Conservation (phyloP, 768 basidiomycete species). For the Leccinum disarticulatum region DNA sequence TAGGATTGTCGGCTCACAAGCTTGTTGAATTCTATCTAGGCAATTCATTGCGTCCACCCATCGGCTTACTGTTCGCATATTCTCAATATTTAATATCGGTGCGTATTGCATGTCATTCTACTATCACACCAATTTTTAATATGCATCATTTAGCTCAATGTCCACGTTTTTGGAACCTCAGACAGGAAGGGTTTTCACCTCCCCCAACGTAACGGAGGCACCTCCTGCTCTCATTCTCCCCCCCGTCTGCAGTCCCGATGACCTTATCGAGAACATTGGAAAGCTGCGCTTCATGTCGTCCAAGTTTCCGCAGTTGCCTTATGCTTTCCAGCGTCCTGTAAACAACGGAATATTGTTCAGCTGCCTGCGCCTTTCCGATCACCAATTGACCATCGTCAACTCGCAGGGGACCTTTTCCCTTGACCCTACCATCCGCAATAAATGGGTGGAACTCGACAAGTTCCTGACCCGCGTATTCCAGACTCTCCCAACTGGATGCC, state of each 20-base stretch:
- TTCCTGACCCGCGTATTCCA: background rate
- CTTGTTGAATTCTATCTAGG: too few species aligned
- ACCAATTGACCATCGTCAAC: background rate
- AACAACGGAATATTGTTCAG: background rate
- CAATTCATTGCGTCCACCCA: too few species aligned
- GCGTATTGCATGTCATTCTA: background rate
- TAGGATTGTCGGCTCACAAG: too few species aligned
- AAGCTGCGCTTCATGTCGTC: background rate
- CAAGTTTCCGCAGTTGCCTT: background rate
- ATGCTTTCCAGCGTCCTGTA: background rate
- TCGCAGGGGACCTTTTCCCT: background rate
- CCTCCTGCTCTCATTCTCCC: background rate
- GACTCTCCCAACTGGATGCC: background rate
- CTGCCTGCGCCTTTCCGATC: background rate
- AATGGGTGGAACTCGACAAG: background rate
- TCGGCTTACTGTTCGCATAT: too few species aligned
- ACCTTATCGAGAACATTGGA: background rate
- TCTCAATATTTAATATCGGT: background rate
- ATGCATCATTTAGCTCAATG: background rate
- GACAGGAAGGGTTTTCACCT: background rate
- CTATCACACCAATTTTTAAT: background rate
- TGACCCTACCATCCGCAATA: background rate
- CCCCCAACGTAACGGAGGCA: background rate
- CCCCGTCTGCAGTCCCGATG: background rate
- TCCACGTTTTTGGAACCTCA: background rate